phyloP scores from a whole-genome alignment of 1,284 basidiomycete species.

The Stygiomarasmius scandens region DNA sequence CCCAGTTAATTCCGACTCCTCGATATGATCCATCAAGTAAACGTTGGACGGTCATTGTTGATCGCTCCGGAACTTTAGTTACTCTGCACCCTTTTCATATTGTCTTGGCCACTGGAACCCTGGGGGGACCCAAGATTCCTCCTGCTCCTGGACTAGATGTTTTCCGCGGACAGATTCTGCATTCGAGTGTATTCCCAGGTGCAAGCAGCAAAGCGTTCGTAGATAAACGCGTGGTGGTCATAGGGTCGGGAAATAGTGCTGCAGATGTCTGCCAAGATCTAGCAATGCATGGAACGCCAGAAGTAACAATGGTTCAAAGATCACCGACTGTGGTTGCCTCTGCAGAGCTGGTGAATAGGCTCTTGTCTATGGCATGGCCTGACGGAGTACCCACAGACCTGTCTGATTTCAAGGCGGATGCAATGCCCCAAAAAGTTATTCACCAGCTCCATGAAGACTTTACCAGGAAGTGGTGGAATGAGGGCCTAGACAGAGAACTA shows the following conservation, averaged over 20 bases:
- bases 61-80: conserved; percentile 28
- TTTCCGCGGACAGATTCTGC: conserved; percentile 35
- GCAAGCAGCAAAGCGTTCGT: conserved; percentile 24
- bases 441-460: conserved; percentile 33
- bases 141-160: conserved; percentile 24
- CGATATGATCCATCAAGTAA: conserved; percentile 29
- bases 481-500: conserved; percentile 33
- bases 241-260: conserved; percentile 43
- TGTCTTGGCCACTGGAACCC: conserved; percentile 38
- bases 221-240: conserved; percentile 39
- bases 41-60: conserved; percentile 36
- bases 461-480: conserved; percentile 25
- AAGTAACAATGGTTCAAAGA: conserved; percentile 43
- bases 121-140: conserved; percentile 36
- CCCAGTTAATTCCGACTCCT: conserved; percentile 28
- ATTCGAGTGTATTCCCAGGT: conserved; percentile 33
- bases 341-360: conserved; percentile 26
- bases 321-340: conserved; percentile 40
- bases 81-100: conserved; percentile 38
- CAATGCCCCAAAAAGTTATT: conserved; percentile 41
- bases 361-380: conserved; percentile 36
- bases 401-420: conserved; percentile 46
- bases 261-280: conserved; percentile 44
- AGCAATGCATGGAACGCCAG: conserved; percentile 27
- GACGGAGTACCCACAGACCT: conserved; percentile 43